Evolutionary conservation across 768 basidiomycete genomes (phyloP), one percentile per base, ranked within the genome.

Genomic region (Tylopilus rubrobrunneus): DNA sequence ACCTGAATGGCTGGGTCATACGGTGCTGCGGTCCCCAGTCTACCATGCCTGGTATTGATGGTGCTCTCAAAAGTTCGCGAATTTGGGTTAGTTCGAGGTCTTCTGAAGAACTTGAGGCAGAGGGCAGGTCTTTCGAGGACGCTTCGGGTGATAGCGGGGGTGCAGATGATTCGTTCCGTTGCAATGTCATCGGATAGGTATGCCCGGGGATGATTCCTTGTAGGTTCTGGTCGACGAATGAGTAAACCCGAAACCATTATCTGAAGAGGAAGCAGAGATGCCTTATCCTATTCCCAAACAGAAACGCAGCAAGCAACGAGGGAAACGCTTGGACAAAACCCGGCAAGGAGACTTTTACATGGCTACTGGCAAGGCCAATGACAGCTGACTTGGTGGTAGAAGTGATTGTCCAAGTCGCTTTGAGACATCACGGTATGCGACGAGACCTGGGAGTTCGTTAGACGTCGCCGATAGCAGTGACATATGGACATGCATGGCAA

Each of bases 341-440:
- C n/a, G n/a, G n/a, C n/a, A n/a, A 61, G 70, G 76, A 73, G 71
- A 69, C 75, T 81, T 85, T 86, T 81, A 86, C 85, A 86, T 84
- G 75, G 61, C 72, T 61, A 58, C 64, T 67, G 42, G 31, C 45
- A 11, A 47, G 21, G 47, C 48, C 41, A 39, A 41, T 54, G 45
- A n/a, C n/a, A n/a, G n/a, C n/a, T n/a, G 48, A 50, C 47, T 51
- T 62, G 40, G 66, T 66, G 42, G 70, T 67, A 42, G 71, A 67
- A 49, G 71, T 64, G 5, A 74, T 71, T 73, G 54, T 83, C 85
- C 21, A 74, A 69, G 55, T 84, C 84, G 56, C 80, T 83, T 21
- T 76, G 77, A n/a, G 80, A 81, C 85, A 50, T 81, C 84, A 59
- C 76, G 81, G 62, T 86, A 86, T 29, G 79, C 80, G 28, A 81